phyloP scores from a whole-genome alignment of 2,329 filamentous ascomycete species.

The Stagonosporopsis tanaceti region DNA sequence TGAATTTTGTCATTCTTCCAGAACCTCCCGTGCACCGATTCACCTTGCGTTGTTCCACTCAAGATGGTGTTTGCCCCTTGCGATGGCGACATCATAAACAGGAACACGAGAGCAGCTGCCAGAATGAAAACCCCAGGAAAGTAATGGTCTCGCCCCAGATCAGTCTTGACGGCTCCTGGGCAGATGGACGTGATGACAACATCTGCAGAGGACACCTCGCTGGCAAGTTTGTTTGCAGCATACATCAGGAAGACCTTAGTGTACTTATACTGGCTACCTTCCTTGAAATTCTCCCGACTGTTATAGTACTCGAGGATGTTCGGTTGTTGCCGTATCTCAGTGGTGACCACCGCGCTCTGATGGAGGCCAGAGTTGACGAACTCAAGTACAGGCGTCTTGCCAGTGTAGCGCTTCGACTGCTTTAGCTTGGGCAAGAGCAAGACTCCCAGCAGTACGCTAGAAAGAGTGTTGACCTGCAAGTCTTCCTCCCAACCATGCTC shows the following conservation, averaged over 20 bases:
- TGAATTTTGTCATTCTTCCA: slow-evolving; percentile 47
- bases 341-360: slow-evolving; percentile 33
- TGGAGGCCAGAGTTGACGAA: slow-evolving; percentile 47
- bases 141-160: slow-evolving; percentile 43
- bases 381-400: slow-evolving; percentile 40
- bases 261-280: slow-evolving; percentile 38
- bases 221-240: slow-evolving; percentile 39
- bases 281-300: slow-evolving; percentile 35
- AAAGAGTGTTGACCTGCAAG: slow-evolving; percentile 66
- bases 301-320: slow-evolving; percentile 46
- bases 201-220: slow-evolving; percentile 35
- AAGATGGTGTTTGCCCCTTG: slow-evolving; percentile 44
- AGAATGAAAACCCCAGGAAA: slow-evolving; percentile 38
- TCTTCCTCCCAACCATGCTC: slow-evolving; percentile 53
- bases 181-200: slow-evolving; percentile 50
- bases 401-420: slow-evolving; percentile 31
- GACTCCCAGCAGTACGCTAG: slow-evolving; percentile 63
- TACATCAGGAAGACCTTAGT: slow-evolving; percentile 50
- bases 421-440: slow-evolving; percentile 56
- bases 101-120: slow-evolving; percentile 28
- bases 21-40: slow-evolving; percentile 45
- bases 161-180: slow-evolving; percentile 42
- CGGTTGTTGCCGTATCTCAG: slow-evolving; percentile 27
- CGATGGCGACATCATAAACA: slow-evolving; percentile 37
- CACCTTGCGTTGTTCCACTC: slow-evolving; percentile 46